Conservation (phyloP, 805 yeast genomes). For the Vanderwaltozyma yarrowii region DNA sequence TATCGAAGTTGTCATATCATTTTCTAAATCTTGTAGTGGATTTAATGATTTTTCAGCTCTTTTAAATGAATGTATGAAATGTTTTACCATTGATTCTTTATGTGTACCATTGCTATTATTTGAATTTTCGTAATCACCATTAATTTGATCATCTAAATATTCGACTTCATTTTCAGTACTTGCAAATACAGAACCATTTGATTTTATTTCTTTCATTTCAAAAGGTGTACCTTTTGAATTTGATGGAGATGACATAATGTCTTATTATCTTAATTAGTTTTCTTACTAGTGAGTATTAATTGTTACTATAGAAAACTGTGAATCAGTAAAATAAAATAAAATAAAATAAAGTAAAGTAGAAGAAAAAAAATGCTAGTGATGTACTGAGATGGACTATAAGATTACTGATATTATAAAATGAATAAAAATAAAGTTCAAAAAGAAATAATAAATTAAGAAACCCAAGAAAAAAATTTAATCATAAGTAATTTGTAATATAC, state of each 20-base stretch:
- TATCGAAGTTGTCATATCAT: slow-evolving; percentile 4
- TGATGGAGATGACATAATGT: background rate
- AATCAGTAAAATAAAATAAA: too few species aligned
- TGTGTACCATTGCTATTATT: background rate
- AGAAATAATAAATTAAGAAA: too few species aligned
- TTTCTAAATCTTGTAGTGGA: slow-evolving; percentile 3
- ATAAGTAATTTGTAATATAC: too few species aligned
- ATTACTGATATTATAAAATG: too few species aligned
- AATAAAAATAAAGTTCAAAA: too few species aligned
- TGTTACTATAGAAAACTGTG: too few species aligned
- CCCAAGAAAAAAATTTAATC: too few species aligned
- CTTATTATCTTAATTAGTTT: background rate
- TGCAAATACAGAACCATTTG: slow-evolving; percentile 1
- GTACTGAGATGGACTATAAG: too few species aligned
- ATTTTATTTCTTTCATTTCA: slow-evolving; percentile 11
- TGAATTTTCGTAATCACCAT: slow-evolving; percentile 1
- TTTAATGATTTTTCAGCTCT: slow-evolving; percentile 24
- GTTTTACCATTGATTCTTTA: slow-evolving; percentile 3
- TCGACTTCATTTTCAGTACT: slow-evolving; percentile 3
- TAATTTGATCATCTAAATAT: slow-evolving; percentile 3
- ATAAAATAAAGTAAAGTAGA: too few species aligned
- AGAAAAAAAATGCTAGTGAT: too few species aligned
- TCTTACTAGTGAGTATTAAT: too few species aligned
- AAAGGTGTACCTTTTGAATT: slow-evolving; percentile 3
- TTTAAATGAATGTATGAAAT: slow-evolving; percentile 36